Conservation (phyloP, 371 early-diverging fungal species). For the Saksenaea oblongispora region DNA sequence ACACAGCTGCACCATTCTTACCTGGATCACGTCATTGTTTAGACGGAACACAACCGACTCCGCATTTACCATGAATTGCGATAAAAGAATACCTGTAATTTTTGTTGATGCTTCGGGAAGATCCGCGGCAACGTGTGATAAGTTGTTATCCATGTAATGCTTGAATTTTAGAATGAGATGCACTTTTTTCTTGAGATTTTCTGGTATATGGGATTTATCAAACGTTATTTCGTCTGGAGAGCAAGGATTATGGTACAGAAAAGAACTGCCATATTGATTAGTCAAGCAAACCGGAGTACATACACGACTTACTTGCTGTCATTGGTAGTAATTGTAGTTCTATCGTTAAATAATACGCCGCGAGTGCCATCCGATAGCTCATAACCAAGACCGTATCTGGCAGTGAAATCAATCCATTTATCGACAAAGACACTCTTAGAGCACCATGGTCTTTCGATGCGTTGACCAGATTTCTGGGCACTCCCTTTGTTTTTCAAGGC, state of each 20-base stretch:
- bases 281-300: background rate
- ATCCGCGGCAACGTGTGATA: conserved; percentile 37
- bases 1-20: conserved; percentile 19
- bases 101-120: conserved; percentile 6
- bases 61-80: conserved; percentile 67
- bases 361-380: conserved; percentile 73
- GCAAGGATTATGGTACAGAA: background rate
- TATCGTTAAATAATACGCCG: conserved; percentile 88
- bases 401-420: conserved; percentile 80
- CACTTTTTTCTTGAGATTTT: conserved; percentile 67
- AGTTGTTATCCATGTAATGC: conserved; percentile 66
- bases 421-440: conserved; percentile 58
- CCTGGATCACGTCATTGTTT: conserved; percentile 75
- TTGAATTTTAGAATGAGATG: conserved; percentile 62
- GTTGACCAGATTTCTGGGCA: background rate
- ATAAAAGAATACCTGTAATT: conserved; percentile 54
- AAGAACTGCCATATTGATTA: conserved; percentile 32
- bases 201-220: conserved; percentile 46
- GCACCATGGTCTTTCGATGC: conserved; percentile 10
- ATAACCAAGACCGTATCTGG: conserved; percentile 87
- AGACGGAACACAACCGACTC: conserved; percentile 75
- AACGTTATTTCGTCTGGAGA: background rate
- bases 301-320: conserved; percentile 55
- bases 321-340: conserved; percentile 64
- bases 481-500: background rate